Evolutionary conservation across 73 alveolate species (phyloP).

Genomic region (Paramecium octaurelia): DNA sequence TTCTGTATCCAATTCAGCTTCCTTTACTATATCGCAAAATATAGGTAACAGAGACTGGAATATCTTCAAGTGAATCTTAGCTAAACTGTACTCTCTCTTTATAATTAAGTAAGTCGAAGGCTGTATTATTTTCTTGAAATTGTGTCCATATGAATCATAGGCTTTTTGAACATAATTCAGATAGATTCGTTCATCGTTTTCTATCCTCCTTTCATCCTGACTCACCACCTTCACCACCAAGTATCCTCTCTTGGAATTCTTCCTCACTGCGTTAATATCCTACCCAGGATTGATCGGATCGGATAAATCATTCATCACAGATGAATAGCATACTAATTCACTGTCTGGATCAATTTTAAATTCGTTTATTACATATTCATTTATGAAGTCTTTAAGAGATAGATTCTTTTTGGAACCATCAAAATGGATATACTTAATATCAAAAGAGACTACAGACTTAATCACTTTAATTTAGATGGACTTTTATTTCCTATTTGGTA

Average conservation of each 20-base stretch:
- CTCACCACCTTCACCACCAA: neutral
- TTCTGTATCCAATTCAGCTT: neutral
- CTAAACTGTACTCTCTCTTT: neutral
- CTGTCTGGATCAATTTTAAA: neutral
- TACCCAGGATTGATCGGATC: neutral
- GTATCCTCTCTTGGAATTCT: neutral
- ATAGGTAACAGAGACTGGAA: neutral
- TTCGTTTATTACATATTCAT: neutral
- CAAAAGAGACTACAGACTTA: neutral
- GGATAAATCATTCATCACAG: neutral
- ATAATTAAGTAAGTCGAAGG: neutral
- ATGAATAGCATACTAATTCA: neutral
- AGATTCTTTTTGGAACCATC: neutral
- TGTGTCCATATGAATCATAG: neutral
- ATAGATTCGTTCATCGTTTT: neutral
- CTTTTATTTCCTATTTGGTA: conserved; percentile 73
- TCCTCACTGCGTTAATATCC: neutral
- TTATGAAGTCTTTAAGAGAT: neutral
- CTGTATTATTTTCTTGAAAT: neutral
- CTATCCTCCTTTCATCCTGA: neutral
- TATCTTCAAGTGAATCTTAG: neutral
- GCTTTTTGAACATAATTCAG: neutral
- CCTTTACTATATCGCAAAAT: neutral
- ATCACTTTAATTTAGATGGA: neutral
- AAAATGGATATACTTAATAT: neutral